Base-by-base conservation (phyloP, 1,284 basidiomycete species). In the Cutaneotrichosporon sp. region DNA sequence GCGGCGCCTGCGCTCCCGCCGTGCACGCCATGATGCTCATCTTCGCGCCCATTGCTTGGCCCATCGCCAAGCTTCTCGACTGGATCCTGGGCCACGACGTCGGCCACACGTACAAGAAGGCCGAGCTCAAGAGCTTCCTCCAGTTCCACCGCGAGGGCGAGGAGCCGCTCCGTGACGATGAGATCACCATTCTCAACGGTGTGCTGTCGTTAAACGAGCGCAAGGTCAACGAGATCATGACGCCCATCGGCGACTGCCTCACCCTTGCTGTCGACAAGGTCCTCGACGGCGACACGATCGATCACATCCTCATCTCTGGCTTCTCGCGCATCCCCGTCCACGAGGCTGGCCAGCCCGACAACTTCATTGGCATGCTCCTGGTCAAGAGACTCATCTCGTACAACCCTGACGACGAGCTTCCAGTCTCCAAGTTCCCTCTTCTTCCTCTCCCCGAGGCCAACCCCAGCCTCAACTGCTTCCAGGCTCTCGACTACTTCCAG, bases 261-360 rank as follows among this genome's bases (percentile, higher is more conserved):
- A 77, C 71, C 14, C 69, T 80, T 22, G 61, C 75, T 87, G 79
- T 87, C 22, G 89, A 97, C 74, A 85, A 87, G 10, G 83, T 95
- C 29, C 80, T 99, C 51, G 89, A 97, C 76, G 87, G 92, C 68
- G 82, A 86, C 0, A 86, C 86, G 0, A 87, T 95, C 42, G 88
- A 95, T 73, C 83, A 84, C 49, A 78, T 79, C 50, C 84, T 94
- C 85, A 75, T 86, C 18, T 92, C 88, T 61, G 95, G 95, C 0
- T 97, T 97, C 77, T 97, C 93, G 2, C 88, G 95, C 25, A 92
- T 98, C 68, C 95, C 95, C 0, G 85, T 99, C 1, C 90, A 97
- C 74, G 87, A 90, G 68, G 84, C 89, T 3, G 86, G 85, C 4
- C 85, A 90, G 57, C 85, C 87, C 2, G 81, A 87, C 14, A 86